Evolutionary conservation across 129 eudicot species (phyloP).

Genomic region (Dittrichia graveolens): DNA sequence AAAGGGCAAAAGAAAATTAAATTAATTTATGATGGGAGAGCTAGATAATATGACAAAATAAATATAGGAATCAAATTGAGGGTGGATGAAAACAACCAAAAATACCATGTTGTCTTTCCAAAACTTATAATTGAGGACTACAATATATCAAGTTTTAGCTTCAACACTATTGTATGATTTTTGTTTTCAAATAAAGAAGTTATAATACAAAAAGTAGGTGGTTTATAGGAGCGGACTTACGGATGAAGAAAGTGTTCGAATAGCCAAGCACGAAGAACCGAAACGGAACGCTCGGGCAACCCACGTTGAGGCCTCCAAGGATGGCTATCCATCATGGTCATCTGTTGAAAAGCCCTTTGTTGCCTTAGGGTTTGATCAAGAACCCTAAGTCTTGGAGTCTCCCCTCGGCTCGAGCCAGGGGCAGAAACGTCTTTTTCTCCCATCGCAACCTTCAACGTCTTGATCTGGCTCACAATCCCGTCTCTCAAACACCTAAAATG

Average conservation of each 20-base stretch:
- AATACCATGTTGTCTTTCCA: slow-evolving; percentile 39
- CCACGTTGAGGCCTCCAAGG: slow-evolving; percentile 99
- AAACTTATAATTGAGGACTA: slow-evolving; percentile 41
- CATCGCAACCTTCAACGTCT: slow-evolving; percentile 65
- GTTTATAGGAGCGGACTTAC: slow-evolving; percentile 39
- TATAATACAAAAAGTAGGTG: background rate
- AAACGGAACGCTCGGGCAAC: slow-evolving; percentile 87
- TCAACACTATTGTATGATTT: background rate
- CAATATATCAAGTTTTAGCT: slow-evolving; percentile 5
- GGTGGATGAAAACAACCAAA: slow-evolving; percentile 48
- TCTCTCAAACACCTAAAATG: slow-evolving; percentile 90
- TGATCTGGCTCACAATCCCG: slow-evolving; percentile 76
- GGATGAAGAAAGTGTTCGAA: slow-evolving; percentile 99
- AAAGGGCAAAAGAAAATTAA: slow-evolving; percentile 33
- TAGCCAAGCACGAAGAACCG: slow-evolving; percentile 99
- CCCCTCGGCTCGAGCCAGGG: slow-evolving; percentile 81
- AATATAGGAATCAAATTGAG: slow-evolving; percentile 47
- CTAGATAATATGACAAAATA: slow-evolving; percentile 40
- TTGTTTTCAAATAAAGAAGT: background rate
- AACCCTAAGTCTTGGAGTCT: slow-evolving; percentile 84
- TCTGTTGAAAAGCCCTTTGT: slow-evolving; percentile 91
- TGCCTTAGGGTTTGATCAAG: slow-evolving; percentile 92
- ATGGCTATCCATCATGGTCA: slow-evolving; percentile 91
- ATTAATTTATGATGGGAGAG: slow-evolving; percentile 35
- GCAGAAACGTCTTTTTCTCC: slow-evolving; percentile 75